Base-by-base conservation (phyloP, 2,329 filamentous ascomycete species). In the Botrytis paeoniae region DNA sequence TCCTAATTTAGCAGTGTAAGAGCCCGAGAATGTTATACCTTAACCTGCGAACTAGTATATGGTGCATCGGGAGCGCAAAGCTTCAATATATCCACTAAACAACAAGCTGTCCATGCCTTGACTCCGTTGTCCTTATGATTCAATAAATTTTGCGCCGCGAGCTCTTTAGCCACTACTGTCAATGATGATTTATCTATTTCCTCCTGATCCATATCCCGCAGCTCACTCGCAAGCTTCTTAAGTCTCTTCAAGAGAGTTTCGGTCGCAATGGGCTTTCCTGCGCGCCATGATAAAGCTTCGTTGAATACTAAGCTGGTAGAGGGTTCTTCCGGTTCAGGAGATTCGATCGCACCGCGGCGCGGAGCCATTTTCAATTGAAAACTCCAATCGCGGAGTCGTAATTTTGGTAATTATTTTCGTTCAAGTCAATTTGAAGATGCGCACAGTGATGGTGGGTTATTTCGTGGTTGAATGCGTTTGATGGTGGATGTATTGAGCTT, bases 41-140 rank as follows among this genome's bases (percentile, higher is more conserved):
- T 97, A 75, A 98, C 87, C 84, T 98, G 95, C 74, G 92, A 90
- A 59, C 89, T 90, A 37, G 94, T 97, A 83, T 97, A 98, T 29
- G 96, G 96, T 81, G 96, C 96, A 86, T 98, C 92, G 0, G 96
- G 96, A 41, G 96, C 96, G 83, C 94, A 97, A 73, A 99, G 87
- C 78, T 93, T 92, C 81, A 99, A 88, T 77, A 99, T 92, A 81
- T 99, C 96, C 71, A 98, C 94, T 75, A 98, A 86, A 81, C 95
- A 98, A 80, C 93, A 93, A 61, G 94, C 91, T 45, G 93, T 89
- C 85, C 92, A 97, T 39, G 96, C 95, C 82, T 93, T 92, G 76
- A 99, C 94, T 72, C 96, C 96, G 76, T 91, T 92, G 82, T 99
- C 96, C 84, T 97, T 97, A 83, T 99, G 96, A 74, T 89, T 89